Conservation (phyloP, 352 stramenopile genomes). For the Phytophthora colocasiae region DNA sequence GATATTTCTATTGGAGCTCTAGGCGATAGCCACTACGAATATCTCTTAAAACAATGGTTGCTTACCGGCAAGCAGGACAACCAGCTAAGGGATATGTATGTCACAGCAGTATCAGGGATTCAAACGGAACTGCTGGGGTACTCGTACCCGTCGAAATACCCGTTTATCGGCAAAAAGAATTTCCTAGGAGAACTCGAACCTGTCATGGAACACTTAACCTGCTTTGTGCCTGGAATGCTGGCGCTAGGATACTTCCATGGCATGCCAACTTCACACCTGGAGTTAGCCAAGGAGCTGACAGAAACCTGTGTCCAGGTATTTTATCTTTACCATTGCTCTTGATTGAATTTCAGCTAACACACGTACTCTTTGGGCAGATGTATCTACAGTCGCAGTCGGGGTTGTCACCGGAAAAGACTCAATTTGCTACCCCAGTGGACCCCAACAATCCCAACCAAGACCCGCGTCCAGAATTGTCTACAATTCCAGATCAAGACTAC, state of each 20-base stretch:
- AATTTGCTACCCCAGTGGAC: constrained; percentile 52
- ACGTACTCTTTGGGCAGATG: constrained; percentile 49
- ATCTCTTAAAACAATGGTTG: constrained; percentile 82
- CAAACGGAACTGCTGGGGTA: constrained; percentile 42
- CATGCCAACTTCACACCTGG: constrained; percentile 59
- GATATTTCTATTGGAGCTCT: constrained; percentile 60
- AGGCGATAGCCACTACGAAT: constrained; percentile 82
- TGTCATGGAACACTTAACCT: constrained; percentile 89
- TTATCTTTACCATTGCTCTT: background rate
- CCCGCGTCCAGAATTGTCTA: constrained; percentile 26
- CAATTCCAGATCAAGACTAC: constrained; percentile 42
- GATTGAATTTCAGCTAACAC: background rate
- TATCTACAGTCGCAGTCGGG: constrained; percentile 66
- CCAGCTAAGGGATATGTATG: constrained; percentile 56
- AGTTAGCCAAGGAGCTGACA: constrained; percentile 75
- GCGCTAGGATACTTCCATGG: constrained; percentile 71
- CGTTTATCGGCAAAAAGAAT: constrained; percentile 55
- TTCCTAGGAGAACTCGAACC: constrained; percentile 31
- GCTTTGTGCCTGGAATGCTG: constrained; percentile 88
- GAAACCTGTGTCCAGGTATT: constrained; percentile 74
- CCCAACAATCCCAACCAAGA: constrained; percentile 3
- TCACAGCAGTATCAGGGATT: constrained; percentile 61
- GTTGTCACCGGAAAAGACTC: constrained; percentile 77
- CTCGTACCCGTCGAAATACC: constrained; percentile 47
- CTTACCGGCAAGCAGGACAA: constrained; percentile 59